phyloP scores from a whole-genome alignment of 805 yeast genomes.

The Lachancea quebecensis region DNA sequence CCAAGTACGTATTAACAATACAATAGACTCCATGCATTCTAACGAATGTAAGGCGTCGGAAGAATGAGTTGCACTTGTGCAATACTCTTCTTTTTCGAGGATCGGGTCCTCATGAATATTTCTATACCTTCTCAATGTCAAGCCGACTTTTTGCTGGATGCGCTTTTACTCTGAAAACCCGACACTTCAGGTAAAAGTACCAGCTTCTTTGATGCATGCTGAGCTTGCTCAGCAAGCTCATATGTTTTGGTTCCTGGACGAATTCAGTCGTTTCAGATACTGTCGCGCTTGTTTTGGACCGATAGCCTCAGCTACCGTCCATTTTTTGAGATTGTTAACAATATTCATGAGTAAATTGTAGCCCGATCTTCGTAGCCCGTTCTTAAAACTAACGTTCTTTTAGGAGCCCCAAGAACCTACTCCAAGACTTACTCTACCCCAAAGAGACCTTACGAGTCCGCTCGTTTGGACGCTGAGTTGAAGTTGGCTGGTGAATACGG shows the following conservation, averaged over 20 bases:
- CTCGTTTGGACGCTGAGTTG: constrained; percentile 99
- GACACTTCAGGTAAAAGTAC: constrained; percentile 61
- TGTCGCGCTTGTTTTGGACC: background rate
- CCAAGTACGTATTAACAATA: constrained; percentile 47
- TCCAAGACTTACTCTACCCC: constrained; percentile 99
- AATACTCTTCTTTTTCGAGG: constrained; percentile 35
- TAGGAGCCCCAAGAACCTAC: constrained; percentile 98
- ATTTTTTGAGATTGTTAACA: background rate
- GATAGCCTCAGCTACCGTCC: background rate
- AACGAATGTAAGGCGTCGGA: too few species aligned
- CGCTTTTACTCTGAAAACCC: constrained; percentile 63
- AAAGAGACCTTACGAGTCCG: constrained; percentile 98
- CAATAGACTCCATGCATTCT: constrained; percentile 1
- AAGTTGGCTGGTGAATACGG: constrained; percentile 99
- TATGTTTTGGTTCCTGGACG: background rate
- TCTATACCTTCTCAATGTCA: constrained; percentile 1
- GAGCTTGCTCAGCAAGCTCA: background rate
- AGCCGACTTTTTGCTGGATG: background rate
- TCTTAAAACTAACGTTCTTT: constrained; percentile 15
- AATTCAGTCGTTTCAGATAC: background rate
- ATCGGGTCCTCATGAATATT: constrained; percentile 60
- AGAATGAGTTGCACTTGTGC: background rate
- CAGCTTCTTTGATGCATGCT: background rate
- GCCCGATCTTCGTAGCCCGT: constrained; percentile 8
- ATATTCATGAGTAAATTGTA: constrained; percentile 11